phyloP scores from a whole-genome alignment of 352 stramenopile species.

The Elongisporangium undulatum region DNA sequence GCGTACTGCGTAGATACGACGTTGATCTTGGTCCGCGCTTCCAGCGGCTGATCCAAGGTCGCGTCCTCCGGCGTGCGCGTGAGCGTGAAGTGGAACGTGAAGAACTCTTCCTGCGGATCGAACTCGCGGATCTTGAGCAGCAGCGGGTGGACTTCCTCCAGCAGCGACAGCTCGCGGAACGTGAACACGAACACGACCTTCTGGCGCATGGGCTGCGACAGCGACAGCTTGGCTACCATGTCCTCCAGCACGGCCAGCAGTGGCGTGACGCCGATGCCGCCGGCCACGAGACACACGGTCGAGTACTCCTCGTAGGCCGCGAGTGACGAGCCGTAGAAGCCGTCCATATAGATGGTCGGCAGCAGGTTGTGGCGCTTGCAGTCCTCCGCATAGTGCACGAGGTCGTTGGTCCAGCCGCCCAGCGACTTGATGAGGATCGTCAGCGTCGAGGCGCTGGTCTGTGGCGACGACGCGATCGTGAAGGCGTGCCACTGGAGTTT shows the following conservation, averaged over 20 bases:
- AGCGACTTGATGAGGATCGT: conserved; percentile 16
- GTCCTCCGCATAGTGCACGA: conserved; percentile 5
- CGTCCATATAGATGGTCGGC: conserved; percentile 15
- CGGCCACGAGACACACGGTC: conserved; percentile 14
- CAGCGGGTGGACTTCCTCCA: conserved; percentile 5
- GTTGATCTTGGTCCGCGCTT: background rate
- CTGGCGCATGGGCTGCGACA: conserved; percentile 1
- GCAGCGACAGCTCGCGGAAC: conserved; percentile 10
- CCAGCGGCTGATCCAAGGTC: conserved; percentile 1
- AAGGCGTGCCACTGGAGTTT: conserved; percentile 21
- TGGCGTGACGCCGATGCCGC: conserved; percentile 20
- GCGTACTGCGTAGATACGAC: background rate
- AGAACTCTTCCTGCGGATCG: conserved; percentile 2
- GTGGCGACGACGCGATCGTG: conserved; percentile 19
- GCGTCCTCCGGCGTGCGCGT: conserved; percentile 1
- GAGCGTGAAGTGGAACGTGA: conserved; percentile 3
- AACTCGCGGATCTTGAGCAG: conserved; percentile 5
- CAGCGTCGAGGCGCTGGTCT: conserved; percentile 2
- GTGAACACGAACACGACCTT: conserved; percentile 3
- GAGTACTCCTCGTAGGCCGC: conserved; percentile 13
- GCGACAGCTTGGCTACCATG: conserved; percentile 7
- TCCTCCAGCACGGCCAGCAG: conserved; percentile 20
- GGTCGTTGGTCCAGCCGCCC: conserved; percentile 12
- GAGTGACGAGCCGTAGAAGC: conserved; percentile 15
- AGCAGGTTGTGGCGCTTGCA: background rate